Conservation (phyloP, 306 rosid genomes). For the Canavalia gladiata region DNA sequence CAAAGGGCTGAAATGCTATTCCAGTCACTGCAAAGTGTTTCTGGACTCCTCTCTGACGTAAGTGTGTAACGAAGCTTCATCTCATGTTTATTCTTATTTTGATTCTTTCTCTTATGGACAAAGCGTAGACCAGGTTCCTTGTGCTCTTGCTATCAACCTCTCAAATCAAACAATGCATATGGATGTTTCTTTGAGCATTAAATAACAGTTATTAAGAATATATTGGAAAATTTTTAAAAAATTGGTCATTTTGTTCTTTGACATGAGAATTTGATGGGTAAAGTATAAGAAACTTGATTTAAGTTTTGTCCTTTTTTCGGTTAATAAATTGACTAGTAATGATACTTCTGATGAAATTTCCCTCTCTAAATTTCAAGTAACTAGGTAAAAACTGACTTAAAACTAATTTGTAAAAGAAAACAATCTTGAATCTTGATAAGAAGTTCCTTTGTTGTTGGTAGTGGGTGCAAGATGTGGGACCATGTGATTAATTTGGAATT, state of each 20-base stretch:
- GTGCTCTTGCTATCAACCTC: neutral
- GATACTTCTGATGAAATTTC: neutral
- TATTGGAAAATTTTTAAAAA: too few relatives aligned
- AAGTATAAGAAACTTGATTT: neutral
- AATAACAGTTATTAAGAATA: neutral
- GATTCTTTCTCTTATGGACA: slow-evolving; percentile 7
- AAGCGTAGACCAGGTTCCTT: neutral
- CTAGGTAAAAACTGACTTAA: slow-evolving; percentile 8
- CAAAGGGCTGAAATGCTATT: slow-evolving; percentile 83
- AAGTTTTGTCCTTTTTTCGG: neutral
- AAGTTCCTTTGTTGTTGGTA: slow-evolving; percentile 12
- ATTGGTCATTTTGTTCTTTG: neutral
- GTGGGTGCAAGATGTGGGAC: slow-evolving; percentile 6
- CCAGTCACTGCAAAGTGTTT: slow-evolving; percentile 70
- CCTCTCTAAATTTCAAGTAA: slow-evolving; percentile 17
- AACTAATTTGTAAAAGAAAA: slow-evolving; percentile 6
- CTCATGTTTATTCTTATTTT: slow-evolving; percentile 40
- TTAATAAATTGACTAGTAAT: slow-evolving; percentile 5
- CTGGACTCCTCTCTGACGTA: slow-evolving; percentile 72
- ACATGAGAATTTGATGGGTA: neutral
- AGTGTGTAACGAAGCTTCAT: slow-evolving; percentile 42
- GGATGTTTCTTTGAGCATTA: neutral
- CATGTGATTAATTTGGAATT: slow-evolving; percentile 35
- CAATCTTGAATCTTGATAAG: neutral
- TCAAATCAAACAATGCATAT: neutral